Evolutionary conservation across 2,329 filamentous ascomycete genomes (phyloP), one percentile per base, ranked within the genome.

Genomic region (Sarocladiaceae sp.): DNA sequence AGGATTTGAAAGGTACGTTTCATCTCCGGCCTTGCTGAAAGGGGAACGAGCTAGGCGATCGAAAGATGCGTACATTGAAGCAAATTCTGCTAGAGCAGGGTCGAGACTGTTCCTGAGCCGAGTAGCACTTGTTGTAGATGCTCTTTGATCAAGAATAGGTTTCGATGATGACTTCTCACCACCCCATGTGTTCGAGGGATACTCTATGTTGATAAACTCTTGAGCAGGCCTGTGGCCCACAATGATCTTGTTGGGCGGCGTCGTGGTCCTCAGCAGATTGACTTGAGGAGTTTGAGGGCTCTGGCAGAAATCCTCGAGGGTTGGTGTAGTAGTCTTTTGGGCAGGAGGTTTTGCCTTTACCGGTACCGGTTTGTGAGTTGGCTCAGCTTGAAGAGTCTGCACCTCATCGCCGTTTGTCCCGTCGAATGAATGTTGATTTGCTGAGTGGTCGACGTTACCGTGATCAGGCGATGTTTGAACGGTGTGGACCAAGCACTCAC

Each of bases 21-120:
- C 50, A 11, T 53, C 52, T 10, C 48, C 46, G 4, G 45, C 48
- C 33, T 54, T 53, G 7, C 49, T 47, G 34, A 52, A 50, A 11
- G 54, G 49, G 1, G 55, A 50, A 9, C 48, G 56, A 24, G 53
- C 51, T n/a, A 58, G 47, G 3, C 48, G 53, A 19, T 61, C 54
- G 34, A 60, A 54, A 2, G 55, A 57, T 9, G 54, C 53, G n/a
- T 58, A 50, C 7, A 58, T 37, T 16, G 58, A 57, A n/a, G 55
- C 53, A 44, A 56, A 51, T 15, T 63, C 58, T 5, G 54, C 50
- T 16, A 58, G 39, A 1, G 49, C 47, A 19, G 55, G 56, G 20
- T 57, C 55, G 5, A 59, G 29, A 1, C 50, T 47, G 33, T 43
- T 51, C 19, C 33, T 40, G 27, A 49, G 21, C 20, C 46, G 52